Conservation (phyloP, 352 stramenopile genomes). For the Pythium monospermum region DNA sequence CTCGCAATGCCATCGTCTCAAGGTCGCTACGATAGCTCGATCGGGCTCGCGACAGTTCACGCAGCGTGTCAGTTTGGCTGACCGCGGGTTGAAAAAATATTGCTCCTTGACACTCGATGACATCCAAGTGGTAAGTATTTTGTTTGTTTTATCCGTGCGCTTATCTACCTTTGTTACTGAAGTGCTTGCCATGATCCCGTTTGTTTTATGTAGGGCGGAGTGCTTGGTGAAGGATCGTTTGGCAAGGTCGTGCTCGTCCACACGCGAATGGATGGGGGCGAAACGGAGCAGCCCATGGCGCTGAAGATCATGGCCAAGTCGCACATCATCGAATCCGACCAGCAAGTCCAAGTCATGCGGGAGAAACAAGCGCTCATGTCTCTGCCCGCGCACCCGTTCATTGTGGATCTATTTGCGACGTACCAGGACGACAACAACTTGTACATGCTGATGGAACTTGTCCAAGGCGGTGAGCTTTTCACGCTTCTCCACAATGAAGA, state of each 20-base stretch:
- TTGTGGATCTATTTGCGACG: conserved; percentile 88
- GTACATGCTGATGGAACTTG: conserved; percentile 93
- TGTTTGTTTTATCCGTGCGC: not conserved
- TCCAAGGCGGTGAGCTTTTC: conserved; percentile 92
- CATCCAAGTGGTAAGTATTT: conserved; percentile 47
- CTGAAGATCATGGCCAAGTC: conserved; percentile 93
- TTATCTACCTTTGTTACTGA: not conserved
- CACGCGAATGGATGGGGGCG: conserved; percentile 39
- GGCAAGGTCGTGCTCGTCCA: conserved; percentile 93
- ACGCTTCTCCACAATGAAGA: conserved; percentile 86
- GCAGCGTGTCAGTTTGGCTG: conserved; percentile 49
- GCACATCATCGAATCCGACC: conserved; percentile 90
- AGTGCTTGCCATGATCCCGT: too few relatives aligned
- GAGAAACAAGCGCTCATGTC: conserved; percentile 89
- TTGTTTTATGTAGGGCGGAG: conserved; percentile 42
- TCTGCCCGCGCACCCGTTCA: conserved; percentile 87
- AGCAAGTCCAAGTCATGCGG: conserved; percentile 91
- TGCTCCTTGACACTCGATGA: conserved; percentile 53
- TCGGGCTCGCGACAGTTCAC: conserved; percentile 58
- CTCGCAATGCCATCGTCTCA: conserved; percentile 61
- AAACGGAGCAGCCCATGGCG: conserved; percentile 63
- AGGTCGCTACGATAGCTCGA: conserved; percentile 43
- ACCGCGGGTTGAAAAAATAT: conserved; percentile 41
- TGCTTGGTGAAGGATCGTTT: conserved; percentile 95
- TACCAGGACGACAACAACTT: conserved; percentile 89